Percentiles rank a stretch among this genome's conserved stretches.
phyloP scores from a whole-genome alignment of 768 basidiomycete species.

The Xerocomellus intermedius region DNA sequence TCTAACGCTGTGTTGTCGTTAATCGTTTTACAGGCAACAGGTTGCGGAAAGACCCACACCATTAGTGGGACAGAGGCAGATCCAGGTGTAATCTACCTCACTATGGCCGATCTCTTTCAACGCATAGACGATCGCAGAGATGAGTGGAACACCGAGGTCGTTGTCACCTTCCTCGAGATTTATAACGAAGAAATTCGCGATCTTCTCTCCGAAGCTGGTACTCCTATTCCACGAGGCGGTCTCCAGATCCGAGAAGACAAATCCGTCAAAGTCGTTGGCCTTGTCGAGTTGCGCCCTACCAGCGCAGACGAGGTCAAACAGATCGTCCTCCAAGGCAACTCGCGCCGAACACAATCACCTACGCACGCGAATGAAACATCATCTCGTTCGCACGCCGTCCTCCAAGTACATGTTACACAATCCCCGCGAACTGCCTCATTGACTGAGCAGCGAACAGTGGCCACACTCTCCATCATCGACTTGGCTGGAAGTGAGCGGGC shows the following conservation, averaged over 20 bases:
- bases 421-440: slow-evolving; percentile 82
- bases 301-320: slow-evolving; percentile 92
- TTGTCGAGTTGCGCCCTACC: slow-evolving; percentile 77
- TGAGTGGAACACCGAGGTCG: slow-evolving; percentile 82
- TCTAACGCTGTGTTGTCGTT: slow-evolving; percentile 2
- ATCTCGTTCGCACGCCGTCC: slow-evolving; percentile 95
- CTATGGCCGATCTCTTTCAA: slow-evolving; percentile 96
- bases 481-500: slow-evolving; percentile 97
- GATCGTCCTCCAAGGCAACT: slow-evolving; percentile 88
- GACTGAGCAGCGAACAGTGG: slow-evolving; percentile 79
- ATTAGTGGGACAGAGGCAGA: slow-evolving; percentile 89
- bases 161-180: slow-evolving; percentile 96
- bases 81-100: slow-evolving; percentile 93
- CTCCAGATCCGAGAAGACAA: slow-evolving; percentile 95
- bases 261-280: slow-evolving; percentile 83
- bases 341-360: slow-evolving; percentile 84
- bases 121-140: slow-evolving; percentile 85
- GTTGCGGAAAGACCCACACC: slow-evolving; percentile 99
- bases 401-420: slow-evolving; percentile 92
- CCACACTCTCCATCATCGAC: slow-evolving; percentile 96
- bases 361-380: slow-evolving; percentile 97
- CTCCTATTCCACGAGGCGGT: slow-evolving; percentile 68
- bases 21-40: slow-evolving; percentile 75
- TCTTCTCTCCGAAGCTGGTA: slow-evolving; percentile 76
- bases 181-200: slow-evolving; percentile 99